Conservation (phyloP, 2,329 filamentous ascomycete genomes). For the Paecilomyces niveus region DNA sequence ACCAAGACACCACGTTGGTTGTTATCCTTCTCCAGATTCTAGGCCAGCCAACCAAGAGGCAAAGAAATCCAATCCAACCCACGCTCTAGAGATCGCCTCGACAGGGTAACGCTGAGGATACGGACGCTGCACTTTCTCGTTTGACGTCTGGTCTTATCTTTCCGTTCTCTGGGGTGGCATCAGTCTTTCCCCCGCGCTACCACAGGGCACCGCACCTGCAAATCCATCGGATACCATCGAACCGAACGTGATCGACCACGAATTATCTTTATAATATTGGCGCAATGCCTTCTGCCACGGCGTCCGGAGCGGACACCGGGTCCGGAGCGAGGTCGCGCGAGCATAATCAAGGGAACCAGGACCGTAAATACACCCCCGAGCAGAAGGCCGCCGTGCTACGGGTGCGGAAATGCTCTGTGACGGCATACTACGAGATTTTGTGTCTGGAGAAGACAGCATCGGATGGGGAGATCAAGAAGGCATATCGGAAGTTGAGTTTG, state of each 20-base stretch:
- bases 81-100: not conserved
- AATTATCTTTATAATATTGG: not conserved
- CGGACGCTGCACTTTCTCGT: not conserved
- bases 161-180: not conserved
- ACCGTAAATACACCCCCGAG: constrained; percentile 68
- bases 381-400: constrained; percentile 88
- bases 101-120: not conserved
- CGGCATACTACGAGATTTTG: constrained; percentile 94
- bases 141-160: not conserved
- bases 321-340: constrained; percentile 35
- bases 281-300: constrained; percentile 36
- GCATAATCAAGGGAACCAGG: constrained; percentile 45
- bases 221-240: not conserved
- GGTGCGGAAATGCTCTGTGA: constrained; percentile 74
- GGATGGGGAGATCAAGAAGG: constrained; percentile 91
- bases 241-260: not conserved
- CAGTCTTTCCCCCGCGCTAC: not conserved
- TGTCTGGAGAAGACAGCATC: constrained; percentile 60
- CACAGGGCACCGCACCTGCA: not conserved
- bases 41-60: not conserved
- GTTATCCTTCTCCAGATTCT: constrained; percentile 5
- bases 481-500: constrained; percentile 88
- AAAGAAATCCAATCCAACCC: constrained; percentile 5
- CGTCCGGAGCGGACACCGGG: constrained; percentile 39
- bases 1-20: constrained; percentile 21